Evolutionary conservation across 1,284 basidiomycete genomes (phyloP), one percentile per base, ranked within the genome.

Genomic region (Coniophora puteana): DNA sequence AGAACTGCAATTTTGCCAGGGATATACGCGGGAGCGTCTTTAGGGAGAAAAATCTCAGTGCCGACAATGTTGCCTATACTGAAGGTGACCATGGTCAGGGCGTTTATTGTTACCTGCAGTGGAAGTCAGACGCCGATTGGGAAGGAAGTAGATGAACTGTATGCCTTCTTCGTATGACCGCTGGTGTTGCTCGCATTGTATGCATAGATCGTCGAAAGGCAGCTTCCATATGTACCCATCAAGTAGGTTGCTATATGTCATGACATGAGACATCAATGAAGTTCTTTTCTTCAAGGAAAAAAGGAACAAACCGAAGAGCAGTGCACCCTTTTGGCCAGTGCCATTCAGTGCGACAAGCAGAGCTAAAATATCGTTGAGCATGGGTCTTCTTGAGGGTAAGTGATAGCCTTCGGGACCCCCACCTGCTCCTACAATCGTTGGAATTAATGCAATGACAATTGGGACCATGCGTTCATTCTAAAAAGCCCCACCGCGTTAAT

Each of bases 101-200:
- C 55, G 23, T 61, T 63, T 31, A 59, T 58, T 29, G 57, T 62
- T 26, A 60, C 59, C 51, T 66, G 52, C 45, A n/a, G 33, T 17
- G 8, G 11, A 31, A 6, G 7, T n/a, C n/a, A n/a, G n/a, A n/a
- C n/a, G n/a, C n/a, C n/a, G n/a, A n/a, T n/a, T n/a, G n/a, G n/a
- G n/a, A n/a, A n/a, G n/a, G n/a, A n/a, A n/a, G n/a, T n/a, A n/a
- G n/a, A n/a, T n/a, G n/a, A n/a, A n/a, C n/a, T n/a, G n/a, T 44
- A 47, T 21, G 65, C 67, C 64, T 84, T 85, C 67, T 85, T 84
- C 2, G 80, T 84, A 40, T 80, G 75, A 3, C 81, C 82, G 30
- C 72, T 72, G 0, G 76, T 82, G 52, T 85, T 83, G 36, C 74
- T 76, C 1, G 79, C 78, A 41, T 82, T 82, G 51, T 80, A 84